Base-by-base conservation (phyloP, 2,329 filamentous ascomycete genomes). In the Corniculantispora saksenae region DNA sequence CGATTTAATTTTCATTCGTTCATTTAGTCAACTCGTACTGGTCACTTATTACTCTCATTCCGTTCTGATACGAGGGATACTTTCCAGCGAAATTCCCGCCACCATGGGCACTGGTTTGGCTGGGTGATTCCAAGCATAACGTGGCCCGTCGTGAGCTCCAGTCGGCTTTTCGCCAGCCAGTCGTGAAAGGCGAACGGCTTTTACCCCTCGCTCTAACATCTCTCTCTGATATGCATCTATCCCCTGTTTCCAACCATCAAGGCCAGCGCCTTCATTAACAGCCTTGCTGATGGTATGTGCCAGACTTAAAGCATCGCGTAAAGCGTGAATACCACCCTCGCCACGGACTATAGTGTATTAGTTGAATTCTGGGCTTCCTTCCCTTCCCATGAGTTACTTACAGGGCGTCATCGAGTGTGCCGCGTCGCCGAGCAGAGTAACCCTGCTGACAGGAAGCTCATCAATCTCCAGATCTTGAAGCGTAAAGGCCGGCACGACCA, bases 241-340 rank as follows among this genome's bases (percentile, higher is more conserved):
- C 10, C 25, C 32, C 15, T 21, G 21, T 19, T 50, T 56, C 61
- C 43, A 57, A 7, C 23, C 25, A 12, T 13, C 13, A 2, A 58
- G 19, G 38, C 15, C 40, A 15, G 55, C 15, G 17, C 55, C 55
- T 25, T 57, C 38, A 5, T 70, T 66, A 13, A 53, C 47, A 2
- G 38, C 58, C 15, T 66, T 66, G 9, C 51, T 51, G 9, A 61
- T 63, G 9, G 64, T 61, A 8, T 77, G 67, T 9, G 71, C 69
- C 2, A 76, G 67, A 47, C 66, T 66, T n/a, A 64, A 27, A 13
- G 61, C 8, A 40, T 64, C 61, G 8, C 51, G 51, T 38, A 84
- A 78, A 3, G 79, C 81, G 57, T 80, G 76, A 50, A 83, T 80
- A n/a, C 78, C 79, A 0, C 79, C 81, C 71, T 84, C 81, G 8